phyloP scores from a whole-genome alignment of 2,329 filamentous ascomycete species.

The Cladosporium austrohemisphaericum region DNA sequence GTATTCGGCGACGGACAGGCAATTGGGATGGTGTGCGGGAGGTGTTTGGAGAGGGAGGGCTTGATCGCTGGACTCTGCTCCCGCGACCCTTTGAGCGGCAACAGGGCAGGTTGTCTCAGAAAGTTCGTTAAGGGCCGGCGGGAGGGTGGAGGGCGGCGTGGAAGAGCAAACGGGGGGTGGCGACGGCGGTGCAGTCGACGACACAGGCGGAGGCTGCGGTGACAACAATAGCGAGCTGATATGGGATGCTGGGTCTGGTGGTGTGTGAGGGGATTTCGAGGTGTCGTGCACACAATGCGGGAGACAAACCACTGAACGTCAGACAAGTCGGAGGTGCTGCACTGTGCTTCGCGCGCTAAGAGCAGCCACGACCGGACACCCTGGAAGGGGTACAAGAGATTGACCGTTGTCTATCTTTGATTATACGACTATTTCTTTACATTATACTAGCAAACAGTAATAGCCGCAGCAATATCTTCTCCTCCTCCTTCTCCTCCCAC shows the following conservation, averaged over 20 bases:
- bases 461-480: no score
- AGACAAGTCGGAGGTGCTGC: no score
- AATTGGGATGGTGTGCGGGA: background rate
- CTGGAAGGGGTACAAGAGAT: no score
- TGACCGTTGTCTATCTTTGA: no score
- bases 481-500: background rate
- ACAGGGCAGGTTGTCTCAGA: constrained; percentile 9
- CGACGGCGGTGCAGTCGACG: background rate
- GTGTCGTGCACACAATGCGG: no score
- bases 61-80: background rate
- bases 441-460: no score
- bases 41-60: background rate
- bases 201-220: no score
- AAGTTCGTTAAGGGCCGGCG: constrained; percentile 13
- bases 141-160: constrained; percentile 1
- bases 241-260: constrained; percentile 8
- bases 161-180: background rate
- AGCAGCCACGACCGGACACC: no score
- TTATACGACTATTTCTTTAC: no score
- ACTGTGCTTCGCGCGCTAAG: no score
- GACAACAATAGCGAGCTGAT: constrained; percentile 12
- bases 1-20: background rate
- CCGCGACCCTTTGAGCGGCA: constrained; percentile 1
- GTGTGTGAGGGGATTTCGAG: no score
- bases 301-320: no score